phyloP scores from a whole-genome alignment of 345 rosid genomes.

The Firmiana major region DNA sequence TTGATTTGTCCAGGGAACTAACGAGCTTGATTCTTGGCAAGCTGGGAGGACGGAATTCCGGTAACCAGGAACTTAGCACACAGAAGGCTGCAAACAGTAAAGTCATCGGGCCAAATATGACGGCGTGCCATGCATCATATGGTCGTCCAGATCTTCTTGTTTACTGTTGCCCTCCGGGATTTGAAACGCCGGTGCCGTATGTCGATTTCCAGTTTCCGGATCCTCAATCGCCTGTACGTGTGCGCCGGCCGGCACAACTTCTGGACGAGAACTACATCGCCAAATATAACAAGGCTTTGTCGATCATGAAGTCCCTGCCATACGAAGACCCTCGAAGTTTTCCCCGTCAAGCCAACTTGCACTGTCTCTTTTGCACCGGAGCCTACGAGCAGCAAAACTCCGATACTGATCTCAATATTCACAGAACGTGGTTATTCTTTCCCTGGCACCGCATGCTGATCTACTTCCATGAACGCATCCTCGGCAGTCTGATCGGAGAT shows the following conservation, averaged over 20 bases:
- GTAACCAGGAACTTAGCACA: background rate
- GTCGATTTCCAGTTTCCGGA: conserved; percentile 12
- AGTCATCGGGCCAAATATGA: conserved; percentile 1
- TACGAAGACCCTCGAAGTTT: conserved; percentile 20
- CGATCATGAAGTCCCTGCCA: conserved; percentile 21
- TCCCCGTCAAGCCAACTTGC: conserved; percentile 13
- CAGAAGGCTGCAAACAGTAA: background rate
- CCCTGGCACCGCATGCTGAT: conserved; percentile 18
- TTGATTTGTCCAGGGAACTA: background rate
- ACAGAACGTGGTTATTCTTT: conserved; percentile 13
- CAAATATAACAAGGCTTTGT: conserved; percentile 18
- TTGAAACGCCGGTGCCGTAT: background rate
- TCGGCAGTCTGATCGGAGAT: conserved; percentile 13
- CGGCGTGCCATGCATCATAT: conserved; percentile 10
- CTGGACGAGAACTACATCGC: conserved; percentile 7
- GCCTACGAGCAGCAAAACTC: conserved; percentile 13
- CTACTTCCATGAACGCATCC: conserved; percentile 18
- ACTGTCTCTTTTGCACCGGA: conserved; percentile 11
- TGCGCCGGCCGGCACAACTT: conserved; percentile 10
- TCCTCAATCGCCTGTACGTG: background rate
- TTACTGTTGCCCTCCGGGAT: conserved; percentile 9
- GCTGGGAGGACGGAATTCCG: background rate
- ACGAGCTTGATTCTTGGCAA: background rate
- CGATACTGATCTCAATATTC: background rate
- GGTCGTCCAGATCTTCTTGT: conserved; percentile 7